A percentile compares a stretch with the other conserved stretches of the same genome.
phyloP scores from a whole-genome alignment of 352 stramenopile genomes.

The Blastocystis sp. region DNA sequence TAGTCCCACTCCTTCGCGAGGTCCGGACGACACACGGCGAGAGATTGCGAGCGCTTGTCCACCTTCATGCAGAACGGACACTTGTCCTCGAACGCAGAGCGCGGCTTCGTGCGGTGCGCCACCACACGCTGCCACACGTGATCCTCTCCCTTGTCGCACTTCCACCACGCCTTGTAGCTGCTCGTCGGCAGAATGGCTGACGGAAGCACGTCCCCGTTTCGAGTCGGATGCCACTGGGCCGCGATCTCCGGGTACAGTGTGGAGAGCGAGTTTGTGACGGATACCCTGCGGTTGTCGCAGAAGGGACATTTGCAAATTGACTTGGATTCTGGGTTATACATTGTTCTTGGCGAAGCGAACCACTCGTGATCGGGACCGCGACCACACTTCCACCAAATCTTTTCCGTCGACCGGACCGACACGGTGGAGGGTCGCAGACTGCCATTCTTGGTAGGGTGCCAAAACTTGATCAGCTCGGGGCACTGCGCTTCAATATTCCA shows the following conservation, averaged over 20 bases:
- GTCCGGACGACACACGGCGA: conserved; percentile 43
- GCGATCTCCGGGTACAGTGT: conserved; percentile 65
- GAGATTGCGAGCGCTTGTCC: conserved; percentile 6
- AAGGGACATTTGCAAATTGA: conserved; percentile 9
- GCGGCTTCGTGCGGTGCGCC: conserved; percentile 4
- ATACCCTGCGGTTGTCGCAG: conserved; percentile 50
- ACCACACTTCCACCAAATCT: conserved; percentile 70
- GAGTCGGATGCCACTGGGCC: conserved; percentile 61
- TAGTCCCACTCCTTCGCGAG: conserved; percentile 65
- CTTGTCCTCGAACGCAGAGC: conserved; percentile 44
- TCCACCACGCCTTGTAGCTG: conserved; percentile 56
- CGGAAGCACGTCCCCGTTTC: conserved; percentile 16
- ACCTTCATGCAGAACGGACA: conserved; percentile 49
- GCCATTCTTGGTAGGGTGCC: conserved; percentile 52
- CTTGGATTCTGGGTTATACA: not conserved
- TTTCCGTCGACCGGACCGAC: conserved; percentile 21
- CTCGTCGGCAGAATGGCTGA: conserved; percentile 19
- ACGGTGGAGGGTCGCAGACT: not conserved
- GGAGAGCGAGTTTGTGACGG: conserved; percentile 47
- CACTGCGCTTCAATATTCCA: conserved; percentile 55
- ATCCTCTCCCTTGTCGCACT: conserved; percentile 56
- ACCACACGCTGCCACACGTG: conserved; percentile 47
- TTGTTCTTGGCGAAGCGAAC: not conserved
- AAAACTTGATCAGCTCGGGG: conserved; percentile 65
- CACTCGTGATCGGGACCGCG: conserved; percentile 58